Percentiles rank a stretch among this genome's conserved stretches.
Evolutionary conservation across 192 early-diverging fungal genomes (phyloP).

Genomic region (Gaertneriomyces semiglobifer): DNA sequence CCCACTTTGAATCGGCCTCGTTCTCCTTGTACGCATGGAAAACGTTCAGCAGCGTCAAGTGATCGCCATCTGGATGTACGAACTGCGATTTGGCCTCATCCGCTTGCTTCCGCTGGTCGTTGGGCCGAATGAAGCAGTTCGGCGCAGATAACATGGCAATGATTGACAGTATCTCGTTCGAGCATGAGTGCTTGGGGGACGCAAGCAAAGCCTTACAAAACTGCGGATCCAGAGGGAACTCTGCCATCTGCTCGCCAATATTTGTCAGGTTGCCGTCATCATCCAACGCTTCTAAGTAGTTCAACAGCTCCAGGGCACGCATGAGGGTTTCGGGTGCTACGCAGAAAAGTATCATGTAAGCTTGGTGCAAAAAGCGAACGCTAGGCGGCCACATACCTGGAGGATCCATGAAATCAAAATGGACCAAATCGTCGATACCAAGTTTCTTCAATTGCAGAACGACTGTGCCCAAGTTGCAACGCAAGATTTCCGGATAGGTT

Average conservation of each 20-base stretch:
- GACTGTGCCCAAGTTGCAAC: constrained; percentile 92
- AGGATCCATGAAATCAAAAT: constrained; percentile 99
- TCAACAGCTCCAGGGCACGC: constrained; percentile 93
- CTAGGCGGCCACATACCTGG: constrained; percentile 49
- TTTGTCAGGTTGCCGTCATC: constrained; percentile 92
- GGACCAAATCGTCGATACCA: constrained; percentile 94
- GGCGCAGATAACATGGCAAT: constrained; percentile 90
- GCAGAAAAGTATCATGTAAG: not conserved
- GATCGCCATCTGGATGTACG: constrained; percentile 92
- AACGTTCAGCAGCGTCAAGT: constrained; percentile 94
- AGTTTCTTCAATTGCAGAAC: constrained; percentile 98
- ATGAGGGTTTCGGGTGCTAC: constrained; percentile 94
- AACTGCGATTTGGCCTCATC: constrained; percentile 91
- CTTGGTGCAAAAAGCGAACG: not conserved
- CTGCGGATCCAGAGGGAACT: constrained; percentile 97
- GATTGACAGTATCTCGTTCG: constrained; percentile 92
- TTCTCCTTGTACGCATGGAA: constrained; percentile 85
- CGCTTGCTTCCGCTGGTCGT: constrained; percentile 80
- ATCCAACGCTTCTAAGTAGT: constrained; percentile 91
- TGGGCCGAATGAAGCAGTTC: constrained; percentile 87
- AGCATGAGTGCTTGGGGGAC: constrained; percentile 79
- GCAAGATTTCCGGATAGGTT: constrained; percentile 97
- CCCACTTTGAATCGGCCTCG: constrained; percentile 82
- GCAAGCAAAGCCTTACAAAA: constrained; percentile 88
- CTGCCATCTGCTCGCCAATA: constrained; percentile 81